These are phyloP conservation scores for Protea cynaroides DNA, from an alignment of 164 flowering plant species.

Conservation along the genomic window DNA sequence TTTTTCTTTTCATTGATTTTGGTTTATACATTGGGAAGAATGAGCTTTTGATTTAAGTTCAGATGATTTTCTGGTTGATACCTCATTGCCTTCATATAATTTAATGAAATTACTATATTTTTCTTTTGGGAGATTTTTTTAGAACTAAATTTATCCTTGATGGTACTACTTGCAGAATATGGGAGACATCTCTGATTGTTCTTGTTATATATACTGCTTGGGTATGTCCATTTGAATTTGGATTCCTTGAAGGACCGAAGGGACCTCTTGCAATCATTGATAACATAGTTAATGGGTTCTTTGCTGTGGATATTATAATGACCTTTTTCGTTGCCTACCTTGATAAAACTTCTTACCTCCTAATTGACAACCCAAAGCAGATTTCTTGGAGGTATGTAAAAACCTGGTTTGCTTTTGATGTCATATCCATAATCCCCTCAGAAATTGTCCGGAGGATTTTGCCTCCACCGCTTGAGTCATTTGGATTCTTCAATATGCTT, in stretches of 20 bases:
- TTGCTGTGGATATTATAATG: slow-evolving; percentile 72
- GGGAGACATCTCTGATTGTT: slow-evolving; percentile 71
- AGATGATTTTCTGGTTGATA: too few relatives aligned
- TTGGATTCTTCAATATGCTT: slow-evolving; percentile 90
- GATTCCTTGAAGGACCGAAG: slow-evolving; percentile 53
- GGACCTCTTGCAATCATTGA: slow-evolving; percentile 51
- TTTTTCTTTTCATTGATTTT: not conserved
- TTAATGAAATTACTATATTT: too few relatives aligned
- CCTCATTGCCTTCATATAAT: too few relatives aligned
- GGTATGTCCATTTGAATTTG: slow-evolving; percentile 93
- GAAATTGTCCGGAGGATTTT: slow-evolving; percentile 58
- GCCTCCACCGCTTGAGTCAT: slow-evolving; percentile 36
- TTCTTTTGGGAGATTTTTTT: not conserved
- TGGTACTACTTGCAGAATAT: slow-evolving; percentile 34
- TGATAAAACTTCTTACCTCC: slow-evolving; percentile 54
- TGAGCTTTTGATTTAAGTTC: not conserved
- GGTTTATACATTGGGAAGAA: not conserved
- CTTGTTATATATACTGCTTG: slow-evolving; percentile 84
- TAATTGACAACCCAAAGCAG: slow-evolving; percentile 53
- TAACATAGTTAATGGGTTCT: slow-evolving; percentile 87
- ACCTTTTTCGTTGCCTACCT: slow-evolving; percentile 92
- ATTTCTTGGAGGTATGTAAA: slow-evolving; percentile 72
- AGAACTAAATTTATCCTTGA: not conserved
- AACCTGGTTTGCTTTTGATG: slow-evolving; percentile 76
- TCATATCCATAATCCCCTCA: slow-evolving; percentile 78